These are phyloP conservation scores for Blastobotrys mokoenaii DNA, from an alignment of 805 yeast species.

Conservation along the genomic window DNA sequence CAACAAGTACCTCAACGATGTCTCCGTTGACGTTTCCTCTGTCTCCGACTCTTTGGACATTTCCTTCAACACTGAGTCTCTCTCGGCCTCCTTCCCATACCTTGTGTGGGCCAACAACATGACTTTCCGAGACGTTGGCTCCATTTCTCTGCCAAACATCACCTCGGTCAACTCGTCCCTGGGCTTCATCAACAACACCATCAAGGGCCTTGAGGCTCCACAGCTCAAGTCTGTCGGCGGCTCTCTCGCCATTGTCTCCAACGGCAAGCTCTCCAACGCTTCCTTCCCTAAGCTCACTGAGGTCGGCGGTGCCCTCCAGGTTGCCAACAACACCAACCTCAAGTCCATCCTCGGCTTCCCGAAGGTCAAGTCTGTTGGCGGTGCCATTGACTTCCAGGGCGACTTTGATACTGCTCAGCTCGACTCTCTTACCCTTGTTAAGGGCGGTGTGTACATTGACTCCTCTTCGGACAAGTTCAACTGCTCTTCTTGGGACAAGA, in stretches of 20 bases:
- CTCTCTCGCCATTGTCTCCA: conserved; percentile 66
- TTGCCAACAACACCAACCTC: conserved; percentile 77
- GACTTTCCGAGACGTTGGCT: conserved; percentile 70
- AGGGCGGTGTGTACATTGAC: conserved; percentile 86
- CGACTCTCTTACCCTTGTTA: conserved; percentile 63
- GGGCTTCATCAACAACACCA: conserved; percentile 66
- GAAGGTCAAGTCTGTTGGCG: conserved; percentile 64
- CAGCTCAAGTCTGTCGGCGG: conserved; percentile 63
- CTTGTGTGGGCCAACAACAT: conserved; percentile 83
- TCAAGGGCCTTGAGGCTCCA: conserved; percentile 34
- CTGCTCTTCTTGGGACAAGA: conserved; percentile 65
- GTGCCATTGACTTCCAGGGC: conserved; percentile 81
- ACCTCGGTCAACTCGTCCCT: conserved; percentile 69
- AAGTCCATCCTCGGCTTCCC: conserved; percentile 64
- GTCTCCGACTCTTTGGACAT: conserved; percentile 71
- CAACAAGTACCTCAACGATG: conserved; percentile 61
- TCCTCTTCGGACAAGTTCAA: conserved; percentile 64
- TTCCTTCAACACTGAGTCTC: conserved; percentile 76
- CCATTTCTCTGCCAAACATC: conserved; percentile 63
- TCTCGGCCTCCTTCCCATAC: conserved; percentile 43
- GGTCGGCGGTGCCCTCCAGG: conserved; percentile 89
- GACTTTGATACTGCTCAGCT: conserved; percentile 72
- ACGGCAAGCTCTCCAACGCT: conserved; percentile 60
- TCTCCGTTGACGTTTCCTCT: conserved; percentile 60
- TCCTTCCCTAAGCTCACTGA: conserved; percentile 61